Evolutionary conservation across 1,284 basidiomycete species (phyloP).

Genomic region (Cryptococcus neoformans): DNA sequence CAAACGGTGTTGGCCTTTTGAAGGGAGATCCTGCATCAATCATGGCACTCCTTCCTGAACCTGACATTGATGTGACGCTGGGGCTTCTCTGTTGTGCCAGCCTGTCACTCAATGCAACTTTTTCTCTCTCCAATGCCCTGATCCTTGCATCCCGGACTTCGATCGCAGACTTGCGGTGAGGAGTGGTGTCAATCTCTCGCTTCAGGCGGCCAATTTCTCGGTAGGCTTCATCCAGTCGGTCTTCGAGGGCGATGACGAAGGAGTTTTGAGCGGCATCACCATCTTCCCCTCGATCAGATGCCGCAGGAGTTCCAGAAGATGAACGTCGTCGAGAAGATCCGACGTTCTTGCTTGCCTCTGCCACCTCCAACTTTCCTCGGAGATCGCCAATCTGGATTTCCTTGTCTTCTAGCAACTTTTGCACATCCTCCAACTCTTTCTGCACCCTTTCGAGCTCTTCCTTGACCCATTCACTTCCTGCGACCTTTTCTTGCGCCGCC

Average conservation of each 20-base stretch:
- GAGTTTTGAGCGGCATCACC: conserved; percentile 39
- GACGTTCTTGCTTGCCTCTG: conserved; percentile 6
- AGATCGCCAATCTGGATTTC: conserved; percentile 32
- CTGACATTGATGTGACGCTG: background rate
- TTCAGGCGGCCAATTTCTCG: conserved; percentile 73
- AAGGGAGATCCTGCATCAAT: conserved; percentile 26
- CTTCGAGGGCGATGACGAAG: conserved; percentile 57
- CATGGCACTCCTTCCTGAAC: conserved; percentile 3
- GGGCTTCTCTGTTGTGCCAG: conserved; percentile 6
- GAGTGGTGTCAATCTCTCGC: conserved; percentile 54
- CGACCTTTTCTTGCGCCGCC: conserved; percentile 6
- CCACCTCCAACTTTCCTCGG: conserved; percentile 16
- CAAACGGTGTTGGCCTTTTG: conserved; percentile 31
- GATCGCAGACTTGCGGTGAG: conserved; percentile 32
- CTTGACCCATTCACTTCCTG: conserved; percentile 3
- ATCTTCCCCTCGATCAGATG: background rate
- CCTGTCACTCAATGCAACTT: conserved; percentile 31
- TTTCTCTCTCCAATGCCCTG: conserved; percentile 39
- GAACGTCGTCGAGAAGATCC: conserved; percentile 7
- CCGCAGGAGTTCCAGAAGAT: background rate
- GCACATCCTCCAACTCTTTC: conserved; percentile 17
- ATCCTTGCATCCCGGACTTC: conserved; percentile 39
- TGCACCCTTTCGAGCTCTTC: conserved; percentile 16
- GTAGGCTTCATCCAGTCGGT: conserved; percentile 73
- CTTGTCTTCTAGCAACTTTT: conserved; percentile 18